phyloP scores from a whole-genome alignment of 108 stramenopile species.

The Chaetoceros muelleri region DNA sequence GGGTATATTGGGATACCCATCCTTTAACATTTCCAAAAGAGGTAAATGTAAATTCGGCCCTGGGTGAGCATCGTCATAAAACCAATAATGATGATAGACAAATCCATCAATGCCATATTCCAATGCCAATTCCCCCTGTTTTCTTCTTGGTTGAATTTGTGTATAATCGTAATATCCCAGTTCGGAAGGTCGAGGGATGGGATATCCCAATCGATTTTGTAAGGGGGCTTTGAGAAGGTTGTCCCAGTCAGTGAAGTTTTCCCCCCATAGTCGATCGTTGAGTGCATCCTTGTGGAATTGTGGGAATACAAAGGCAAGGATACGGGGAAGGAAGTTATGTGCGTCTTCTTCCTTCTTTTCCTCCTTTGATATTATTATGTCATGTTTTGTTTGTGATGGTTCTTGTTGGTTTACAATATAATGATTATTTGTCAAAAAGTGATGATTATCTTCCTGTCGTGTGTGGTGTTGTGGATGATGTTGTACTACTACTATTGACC shows the following conservation, averaged over 20 bases:
- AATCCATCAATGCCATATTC: conserved; percentile 55
- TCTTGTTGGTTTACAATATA: too few species aligned
- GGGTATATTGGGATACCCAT: conserved; percentile 49
- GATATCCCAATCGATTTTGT: conserved; percentile 23
- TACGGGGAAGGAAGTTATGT: conserved; percentile 23
- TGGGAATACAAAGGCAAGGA: conserved; percentile 48
- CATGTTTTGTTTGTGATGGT: too few species aligned
- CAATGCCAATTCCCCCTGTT: conserved; percentile 36
- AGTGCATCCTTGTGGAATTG: conserved; percentile 56
- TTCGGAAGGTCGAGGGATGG: conserved; percentile 38
- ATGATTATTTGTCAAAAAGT: too few species aligned
- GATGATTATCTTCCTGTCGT: too few species aligned
- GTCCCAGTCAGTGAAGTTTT: conserved; percentile 53
- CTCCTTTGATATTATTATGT: too few species aligned
- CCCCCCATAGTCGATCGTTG: conserved; percentile 53
- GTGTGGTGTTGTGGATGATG: too few species aligned
- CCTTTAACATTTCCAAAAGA: conserved; percentile 38
- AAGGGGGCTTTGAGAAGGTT: conserved; percentile 24
- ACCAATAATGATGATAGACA: conserved; percentile 63
- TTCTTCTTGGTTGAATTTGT: conserved; percentile 15
- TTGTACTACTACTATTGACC: too few species aligned
- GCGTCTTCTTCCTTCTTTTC: too few species aligned
- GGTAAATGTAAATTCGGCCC: conserved; percentile 38
- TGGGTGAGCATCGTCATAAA: conserved; percentile 35
- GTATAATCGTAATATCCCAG: conserved; percentile 45